Base-by-base conservation (phyloP, 2,329 filamentous ascomycete species). In the Myriosclerotinia scirpicola region DNA sequence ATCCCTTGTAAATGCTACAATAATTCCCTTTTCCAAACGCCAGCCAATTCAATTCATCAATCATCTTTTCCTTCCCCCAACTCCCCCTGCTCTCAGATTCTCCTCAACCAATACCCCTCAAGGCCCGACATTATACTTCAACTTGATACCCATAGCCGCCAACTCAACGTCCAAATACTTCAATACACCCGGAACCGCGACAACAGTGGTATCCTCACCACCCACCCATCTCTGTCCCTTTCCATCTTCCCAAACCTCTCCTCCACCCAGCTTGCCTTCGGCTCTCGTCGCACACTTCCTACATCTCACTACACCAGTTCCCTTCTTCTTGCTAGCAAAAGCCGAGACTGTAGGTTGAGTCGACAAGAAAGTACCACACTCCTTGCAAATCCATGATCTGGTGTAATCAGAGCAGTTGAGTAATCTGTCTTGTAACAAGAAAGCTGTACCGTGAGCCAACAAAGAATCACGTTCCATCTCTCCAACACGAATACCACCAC, bases 391-490 rank as follows among this genome's bases (percentile, higher is more conserved):
- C 88, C 93, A 96, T 0, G 93, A 89, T 70, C 90, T 89, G 38
- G 90, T 88, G 78, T 97, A 96, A 79, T 99, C 95, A 63, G 92
- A 96, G 80, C 95, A 99, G 82, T 99, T 98, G 82, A 99, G 89
- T 68, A 99, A 83, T 67, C 95, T 90, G 78, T 99, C 95, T 77
- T 99, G 95, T 7, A 99, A 85, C 68, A 99, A 80, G 82, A 96
- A 98, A 4, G 94, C 93, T 2, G 93, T 95, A 34, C 95, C 95
- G 82, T 99, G 95, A 5, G 95, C 95, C 67, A 99, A 86, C 30
- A 99, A 83, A 4, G 94, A 92, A 78, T 99, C 95, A 72, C 95
- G 90, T 81, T 99, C 95, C 95, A 99, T 99, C 80, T 99, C 95
- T 80, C 95, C 95, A 40, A 99, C 94, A 83, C 95, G 93, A 77